Evolutionary conservation across 768 basidiomycete species (phyloP), one percentile per base, ranked within the genome.

Genomic region (Scleroderma bovista): DNA sequence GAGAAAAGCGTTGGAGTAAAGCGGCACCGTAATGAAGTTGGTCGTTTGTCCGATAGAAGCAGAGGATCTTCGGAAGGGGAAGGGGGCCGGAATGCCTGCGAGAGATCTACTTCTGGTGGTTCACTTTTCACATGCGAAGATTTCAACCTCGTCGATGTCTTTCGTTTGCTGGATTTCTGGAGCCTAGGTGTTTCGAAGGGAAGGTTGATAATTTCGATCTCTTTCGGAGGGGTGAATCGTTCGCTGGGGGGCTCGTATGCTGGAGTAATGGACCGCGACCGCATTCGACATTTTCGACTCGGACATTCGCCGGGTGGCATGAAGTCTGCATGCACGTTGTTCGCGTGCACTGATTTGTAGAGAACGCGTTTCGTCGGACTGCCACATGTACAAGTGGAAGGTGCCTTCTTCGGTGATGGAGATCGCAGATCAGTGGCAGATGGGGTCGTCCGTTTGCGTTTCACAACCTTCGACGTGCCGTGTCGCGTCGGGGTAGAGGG

Each of bases 31-130:
- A 60, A 33, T 11, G 66, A 55, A 32, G 56, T 60, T n/a, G 69
- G 58, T 11, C 71, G 69, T 3, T 74, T 47, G 3, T 58, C 79
- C 40, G 73, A 75, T 24, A 90, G 71, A 2, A 90, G 68, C 0
- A 90, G 63, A 0, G 88, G 88, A 57, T 90, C 88, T 33, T 90
- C 88, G 1, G 79, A 79, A 3, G 88, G 88, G 47, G 84, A 86
- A 0, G 85, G 72, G 1, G 88, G 88, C 8, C 84, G 80, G 57
- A 80, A 73, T 4, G 82, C 81, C 13, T 60, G 71, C 43, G 62
- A 73, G 24, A 85, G 65, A 57, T 86, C 78, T 54, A 87, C 70
- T 16, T 78, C 77, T 0, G 86, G 86, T 4, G 78, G 75, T 57
- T 89, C 86, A 50, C 70, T 78, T 74, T 89, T 90, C 51, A 81